Percentiles rank a stretch among this genome's conserved stretches.
phyloP scores from a whole-genome alignment of 1,284 basidiomycete species.

The Coriolopsis trogii region DNA sequence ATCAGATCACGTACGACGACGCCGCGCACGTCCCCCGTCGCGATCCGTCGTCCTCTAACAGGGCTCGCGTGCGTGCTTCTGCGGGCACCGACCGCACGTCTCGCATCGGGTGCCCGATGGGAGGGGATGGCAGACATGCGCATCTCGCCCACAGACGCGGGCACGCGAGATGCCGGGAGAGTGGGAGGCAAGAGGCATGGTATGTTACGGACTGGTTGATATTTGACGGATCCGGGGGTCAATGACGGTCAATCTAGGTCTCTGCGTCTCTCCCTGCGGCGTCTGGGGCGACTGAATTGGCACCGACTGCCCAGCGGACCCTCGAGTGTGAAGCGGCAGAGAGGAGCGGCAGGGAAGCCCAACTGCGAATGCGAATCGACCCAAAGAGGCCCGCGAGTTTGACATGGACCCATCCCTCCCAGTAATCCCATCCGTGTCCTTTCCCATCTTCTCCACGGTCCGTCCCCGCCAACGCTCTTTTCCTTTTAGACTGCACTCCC shows the following conservation, averaged over 20 bases:
- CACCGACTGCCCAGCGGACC: conserved; percentile 13
- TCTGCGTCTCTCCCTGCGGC: conserved; percentile 2
- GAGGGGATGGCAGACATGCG: neutral
- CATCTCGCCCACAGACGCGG: neutral
- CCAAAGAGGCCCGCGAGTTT: conserved; percentile 7
- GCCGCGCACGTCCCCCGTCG: conserved; percentile 7
- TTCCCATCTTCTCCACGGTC: conserved; percentile 12
- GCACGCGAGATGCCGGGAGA: neutral
- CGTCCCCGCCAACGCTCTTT: conserved; percentile 20
- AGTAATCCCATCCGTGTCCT: neutral
- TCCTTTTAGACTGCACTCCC: conserved; percentile 13
- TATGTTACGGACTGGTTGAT: conserved; percentile 8
- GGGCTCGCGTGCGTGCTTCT: too few relatives aligned
- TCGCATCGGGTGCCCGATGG: neutral
- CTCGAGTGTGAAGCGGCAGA: conserved; percentile 18
- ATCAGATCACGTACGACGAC: conserved; percentile 15
- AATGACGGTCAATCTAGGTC: conserved; percentile 9
- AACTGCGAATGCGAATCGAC: conserved; percentile 15
- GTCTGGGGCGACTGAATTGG: conserved; percentile 7
- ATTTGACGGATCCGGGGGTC: conserved; percentile 10
- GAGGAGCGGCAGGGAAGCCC: conserved; percentile 10
- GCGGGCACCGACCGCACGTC: too few relatives aligned
- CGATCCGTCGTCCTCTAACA: conserved; percentile 9
- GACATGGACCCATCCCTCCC: conserved; percentile 18
- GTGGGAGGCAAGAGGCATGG: conserved; percentile 11